phyloP scores from a whole-genome alignment of 148 eudicot species.

The Rhododendron ovatum region DNA sequence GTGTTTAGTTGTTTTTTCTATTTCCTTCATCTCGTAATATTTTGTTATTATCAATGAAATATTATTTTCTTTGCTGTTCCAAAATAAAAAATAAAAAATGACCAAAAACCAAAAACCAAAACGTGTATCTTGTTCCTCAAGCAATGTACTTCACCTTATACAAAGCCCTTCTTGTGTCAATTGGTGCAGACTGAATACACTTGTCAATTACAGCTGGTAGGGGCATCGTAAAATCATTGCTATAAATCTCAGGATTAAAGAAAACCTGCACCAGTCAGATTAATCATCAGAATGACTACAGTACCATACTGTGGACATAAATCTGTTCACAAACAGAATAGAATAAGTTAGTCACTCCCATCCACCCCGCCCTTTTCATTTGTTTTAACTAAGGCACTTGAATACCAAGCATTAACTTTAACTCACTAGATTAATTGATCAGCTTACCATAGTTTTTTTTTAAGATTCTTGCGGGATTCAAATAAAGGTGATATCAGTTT shows the following conservation, averaged over 20 bases:
- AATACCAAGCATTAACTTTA: background rate
- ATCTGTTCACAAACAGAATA: slow-evolving; percentile 5
- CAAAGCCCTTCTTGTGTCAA: slow-evolving; percentile 95
- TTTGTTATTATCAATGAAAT: too few relatives aligned
- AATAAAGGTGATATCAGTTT: background rate
- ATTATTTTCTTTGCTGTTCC: background rate
- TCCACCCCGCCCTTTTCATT: background rate
- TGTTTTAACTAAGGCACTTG: background rate
- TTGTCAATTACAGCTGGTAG: slow-evolving; percentile 87
- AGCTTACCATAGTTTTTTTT: background rate
- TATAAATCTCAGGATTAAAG: slow-evolving; percentile 90
- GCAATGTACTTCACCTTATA: slow-evolving; percentile 58
- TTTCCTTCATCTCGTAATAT: background rate
- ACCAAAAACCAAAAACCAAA: background rate
- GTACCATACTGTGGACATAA: background rate
- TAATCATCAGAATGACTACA: background rate
- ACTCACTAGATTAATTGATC: background rate
- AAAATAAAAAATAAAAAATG: too few relatives aligned
- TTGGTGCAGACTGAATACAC: slow-evolving; percentile 97
- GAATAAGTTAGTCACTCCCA: background rate
- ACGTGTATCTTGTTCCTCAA: background rate
- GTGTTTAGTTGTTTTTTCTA: background rate
- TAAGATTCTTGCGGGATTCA: background rate
- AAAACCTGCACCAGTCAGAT: slow-evolving; percentile 52
- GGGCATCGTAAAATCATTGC: slow-evolving; percentile 65